phyloP scores from a whole-genome alignment of 805 yeast genomes.

The Saturnispora quitensis region DNA sequence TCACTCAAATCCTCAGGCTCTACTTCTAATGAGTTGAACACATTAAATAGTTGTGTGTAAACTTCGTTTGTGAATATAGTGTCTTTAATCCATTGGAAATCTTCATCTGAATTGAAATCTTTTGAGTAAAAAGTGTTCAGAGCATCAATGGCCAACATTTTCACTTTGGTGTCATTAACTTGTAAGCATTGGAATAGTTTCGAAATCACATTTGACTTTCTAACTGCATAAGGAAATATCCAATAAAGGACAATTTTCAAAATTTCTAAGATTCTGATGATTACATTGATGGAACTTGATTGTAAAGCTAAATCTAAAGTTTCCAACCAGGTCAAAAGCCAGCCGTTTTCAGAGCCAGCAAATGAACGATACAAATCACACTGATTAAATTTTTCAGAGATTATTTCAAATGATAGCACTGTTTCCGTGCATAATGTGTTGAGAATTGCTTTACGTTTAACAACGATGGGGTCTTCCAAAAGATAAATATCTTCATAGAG shows the following conservation, averaged over 20 bases:
- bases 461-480: conserved; percentile 84
- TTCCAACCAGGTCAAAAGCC: conserved; percentile 75
- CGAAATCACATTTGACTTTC: conserved; percentile 54
- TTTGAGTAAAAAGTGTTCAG: conserved; percentile 83
- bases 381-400: conserved; percentile 54
- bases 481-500: conserved; percentile 89
- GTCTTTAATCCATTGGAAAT: conserved; percentile 72
- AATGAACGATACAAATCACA: conserved; percentile 55
- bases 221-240: conserved; percentile 72
- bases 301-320: conserved; percentile 38
- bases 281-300: conserved; percentile 16
- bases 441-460: conserved; percentile 65
- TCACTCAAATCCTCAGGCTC: conserved; percentile 65
- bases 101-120: conserved; percentile 53
- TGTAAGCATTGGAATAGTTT: conserved; percentile 53
- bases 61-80: conserved; percentile 68
- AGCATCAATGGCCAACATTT: conserved; percentile 83
- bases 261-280: conserved; percentile 64
- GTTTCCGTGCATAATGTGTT: conserved; percentile 80
- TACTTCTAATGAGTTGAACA: conserved; percentile 51
- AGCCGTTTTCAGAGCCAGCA: conserved; percentile 68
- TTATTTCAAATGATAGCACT: conserved; percentile 59
- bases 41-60: conserved; percentile 54
- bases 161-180: conserved; percentile 51
- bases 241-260: conserved; percentile 87